These are phyloP conservation scores for Pestalotiopsis sp. DNA, from an alignment of 2,329 filamentous ascomycete species.

Conservation along the genomic window DNA sequence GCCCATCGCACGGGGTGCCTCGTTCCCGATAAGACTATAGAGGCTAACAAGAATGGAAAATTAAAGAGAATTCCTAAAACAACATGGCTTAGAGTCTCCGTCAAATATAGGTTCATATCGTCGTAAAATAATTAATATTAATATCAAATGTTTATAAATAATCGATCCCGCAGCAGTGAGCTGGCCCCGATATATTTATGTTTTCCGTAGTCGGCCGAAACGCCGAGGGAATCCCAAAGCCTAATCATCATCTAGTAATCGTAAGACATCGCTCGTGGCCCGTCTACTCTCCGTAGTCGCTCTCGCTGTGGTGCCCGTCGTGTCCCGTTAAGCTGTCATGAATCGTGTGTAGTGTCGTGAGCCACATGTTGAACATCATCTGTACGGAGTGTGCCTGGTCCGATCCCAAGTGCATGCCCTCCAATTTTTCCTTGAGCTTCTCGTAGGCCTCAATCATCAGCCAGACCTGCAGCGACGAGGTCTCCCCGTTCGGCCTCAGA, in stretches of 20 bases:
- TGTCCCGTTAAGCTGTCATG: constrained; percentile 41
- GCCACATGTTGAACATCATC: constrained; percentile 53
- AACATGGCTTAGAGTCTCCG: too few relatives aligned
- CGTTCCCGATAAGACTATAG: too few relatives aligned
- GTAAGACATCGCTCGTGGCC: neutral
- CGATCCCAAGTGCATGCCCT: constrained; percentile 29
- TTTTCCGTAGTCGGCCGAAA: neutral
- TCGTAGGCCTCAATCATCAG: constrained; percentile 64
- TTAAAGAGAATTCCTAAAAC: too few relatives aligned
- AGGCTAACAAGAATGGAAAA: too few relatives aligned
- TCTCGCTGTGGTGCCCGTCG: constrained; percentile 31
- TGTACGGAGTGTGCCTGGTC: constrained; percentile 36
- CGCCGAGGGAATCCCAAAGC: neutral
- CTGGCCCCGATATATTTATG: too few relatives aligned
- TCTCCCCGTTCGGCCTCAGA: constrained; percentile 30
- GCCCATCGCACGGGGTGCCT: too few relatives aligned
- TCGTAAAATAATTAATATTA: too few relatives aligned
- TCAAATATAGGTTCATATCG: too few relatives aligned
- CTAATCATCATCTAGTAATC: neutral
- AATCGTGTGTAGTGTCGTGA: constrained; percentile 49
- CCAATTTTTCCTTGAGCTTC: constrained; percentile 49
- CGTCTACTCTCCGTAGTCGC: constrained; percentile 33
- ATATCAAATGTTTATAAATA: too few relatives aligned
- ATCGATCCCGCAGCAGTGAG: too few relatives aligned
- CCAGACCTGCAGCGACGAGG: constrained; percentile 53